Evolutionary conservation across 2,329 filamentous ascomycete genomes (phyloP).

Genomic region (Fusarium sacchari): DNA sequence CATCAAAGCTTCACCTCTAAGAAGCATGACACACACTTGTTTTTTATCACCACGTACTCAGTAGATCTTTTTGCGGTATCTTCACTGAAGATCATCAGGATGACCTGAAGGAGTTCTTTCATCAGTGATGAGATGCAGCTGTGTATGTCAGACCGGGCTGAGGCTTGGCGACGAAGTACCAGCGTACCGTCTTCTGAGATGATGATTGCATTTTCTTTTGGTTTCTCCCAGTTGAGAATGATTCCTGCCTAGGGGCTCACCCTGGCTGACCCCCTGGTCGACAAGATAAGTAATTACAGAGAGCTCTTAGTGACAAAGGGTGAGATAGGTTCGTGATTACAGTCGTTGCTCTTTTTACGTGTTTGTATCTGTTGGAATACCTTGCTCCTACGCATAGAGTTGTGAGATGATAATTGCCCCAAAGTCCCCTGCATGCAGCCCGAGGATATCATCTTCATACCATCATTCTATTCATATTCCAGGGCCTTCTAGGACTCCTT

Average conservation of each 20-base stretch:
- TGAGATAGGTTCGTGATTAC: neutral
- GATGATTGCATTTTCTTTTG: neutral
- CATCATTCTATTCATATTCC: neutral
- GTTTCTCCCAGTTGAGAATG: neutral
- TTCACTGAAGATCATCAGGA: neutral
- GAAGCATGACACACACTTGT: neutral
- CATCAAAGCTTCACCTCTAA: neutral
- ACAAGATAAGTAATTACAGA: neutral
- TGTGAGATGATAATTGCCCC: neutral
- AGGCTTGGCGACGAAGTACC: neutral
- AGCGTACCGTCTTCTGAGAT: slow-evolving; percentile 6
- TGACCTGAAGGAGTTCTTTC: neutral
- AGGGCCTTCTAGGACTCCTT: neutral
- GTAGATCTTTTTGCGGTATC: neutral
- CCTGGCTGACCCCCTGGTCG: neutral
- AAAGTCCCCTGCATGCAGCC: neutral
- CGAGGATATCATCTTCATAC: neutral
- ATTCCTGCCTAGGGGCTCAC: neutral
- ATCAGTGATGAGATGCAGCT: slow-evolving; percentile 9
- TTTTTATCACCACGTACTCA: neutral
- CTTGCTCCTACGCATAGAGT: neutral
- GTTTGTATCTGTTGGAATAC: neutral
- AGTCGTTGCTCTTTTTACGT: neutral
- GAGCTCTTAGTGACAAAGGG: neutral
- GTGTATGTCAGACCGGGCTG: neutral